Percentiles rank a stretch among this genome's conserved stretches.
Evolutionary conservation across 140 eudicot species (phyloP).

Genomic region (Bidens hawaiensis): DNA sequence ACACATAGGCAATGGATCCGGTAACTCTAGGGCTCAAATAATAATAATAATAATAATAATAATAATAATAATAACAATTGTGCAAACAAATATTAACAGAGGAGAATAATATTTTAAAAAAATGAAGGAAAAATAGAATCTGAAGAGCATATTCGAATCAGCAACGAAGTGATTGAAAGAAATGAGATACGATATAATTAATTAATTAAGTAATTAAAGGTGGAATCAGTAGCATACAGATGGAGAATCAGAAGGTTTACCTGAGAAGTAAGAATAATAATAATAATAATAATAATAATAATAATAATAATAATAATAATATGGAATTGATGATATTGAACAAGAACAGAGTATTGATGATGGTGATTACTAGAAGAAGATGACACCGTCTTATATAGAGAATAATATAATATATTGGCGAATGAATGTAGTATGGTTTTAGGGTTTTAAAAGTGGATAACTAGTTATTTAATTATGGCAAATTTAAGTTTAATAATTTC

Average conservation of each 20-base stretch:
- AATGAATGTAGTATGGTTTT: not conserved
- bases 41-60: too few species aligned
- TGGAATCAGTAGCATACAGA: not conserved
- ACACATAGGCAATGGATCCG: not conserved
- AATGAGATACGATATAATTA: not conserved
- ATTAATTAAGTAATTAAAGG: too few species aligned
- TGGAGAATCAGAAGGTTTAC: constrained; percentile 8
- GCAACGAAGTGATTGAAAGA: constrained; percentile 6
- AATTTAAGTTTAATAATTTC: too few species aligned
- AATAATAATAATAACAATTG: too few species aligned
- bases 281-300: too few species aligned
- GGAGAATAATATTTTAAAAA: too few species aligned
- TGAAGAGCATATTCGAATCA: not conserved
- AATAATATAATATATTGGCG: not conserved
- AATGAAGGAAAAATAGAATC: too few species aligned
- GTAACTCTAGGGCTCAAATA: too few species aligned
- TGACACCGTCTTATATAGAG: not conserved
- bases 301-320: too few species aligned
- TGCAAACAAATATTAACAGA: too few species aligned
- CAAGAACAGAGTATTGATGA: not conserved
- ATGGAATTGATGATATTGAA: not conserved
- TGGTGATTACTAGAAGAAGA: not conserved
- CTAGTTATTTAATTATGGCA: too few species aligned
- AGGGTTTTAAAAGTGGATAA: constrained; percentile 7
- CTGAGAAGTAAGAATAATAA: not conserved